Percentiles rank a stretch among this genome's conserved stretches.
These are phyloP conservation scores for Mycena galopus DNA, from an alignment of 768 basidiomycete species.

Conservation along the genomic window DNA sequence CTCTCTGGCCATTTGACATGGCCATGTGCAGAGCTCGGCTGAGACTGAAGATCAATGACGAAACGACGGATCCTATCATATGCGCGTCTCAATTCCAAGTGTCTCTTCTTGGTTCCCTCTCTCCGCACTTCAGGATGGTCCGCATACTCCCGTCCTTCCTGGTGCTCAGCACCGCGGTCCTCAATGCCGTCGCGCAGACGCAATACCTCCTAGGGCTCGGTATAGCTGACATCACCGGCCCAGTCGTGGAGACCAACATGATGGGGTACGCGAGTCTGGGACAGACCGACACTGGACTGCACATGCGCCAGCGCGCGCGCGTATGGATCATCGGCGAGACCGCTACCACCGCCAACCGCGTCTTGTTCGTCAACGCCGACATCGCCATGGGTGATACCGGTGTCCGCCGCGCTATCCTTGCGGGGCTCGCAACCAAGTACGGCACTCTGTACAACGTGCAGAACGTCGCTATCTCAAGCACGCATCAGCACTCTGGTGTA, in stretches of 20 bases:
- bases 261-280: conserved; percentile 80
- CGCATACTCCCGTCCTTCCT: conserved; percentile 30
- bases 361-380: conserved; percentile 87
- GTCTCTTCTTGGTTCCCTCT: no score
- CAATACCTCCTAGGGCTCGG: conserved; percentile 74
- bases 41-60: no score
- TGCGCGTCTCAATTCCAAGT: no score
- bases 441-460: conserved; percentile 74
- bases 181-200: conserved; percentile 44
- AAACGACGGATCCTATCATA: no score
- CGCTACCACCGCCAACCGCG: conserved; percentile 64
- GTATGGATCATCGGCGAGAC: conserved; percentile 84
- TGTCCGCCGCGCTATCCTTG: conserved; percentile 76
- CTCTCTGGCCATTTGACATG: no score
- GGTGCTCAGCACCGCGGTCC: conserved; percentile 26
- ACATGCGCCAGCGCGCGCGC: conserved; percentile 84
- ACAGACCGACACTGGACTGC: conserved; percentile 81
- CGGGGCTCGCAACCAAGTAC: conserved; percentile 65
- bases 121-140: conserved; percentile 32
- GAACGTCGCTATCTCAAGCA: conserved; percentile 84
- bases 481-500: conserved; percentile 57
- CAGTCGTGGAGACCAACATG: conserved; percentile 89
- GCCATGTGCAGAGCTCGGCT: no score
- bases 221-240: conserved; percentile 72
- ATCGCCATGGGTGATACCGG: conserved; percentile 89